A percentile compares a stretch with the other conserved stretches of the same genome.
phyloP scores from a whole-genome alignment of 2,329 filamentous ascomycete species.

The Gaeumannomyces tritici region DNA sequence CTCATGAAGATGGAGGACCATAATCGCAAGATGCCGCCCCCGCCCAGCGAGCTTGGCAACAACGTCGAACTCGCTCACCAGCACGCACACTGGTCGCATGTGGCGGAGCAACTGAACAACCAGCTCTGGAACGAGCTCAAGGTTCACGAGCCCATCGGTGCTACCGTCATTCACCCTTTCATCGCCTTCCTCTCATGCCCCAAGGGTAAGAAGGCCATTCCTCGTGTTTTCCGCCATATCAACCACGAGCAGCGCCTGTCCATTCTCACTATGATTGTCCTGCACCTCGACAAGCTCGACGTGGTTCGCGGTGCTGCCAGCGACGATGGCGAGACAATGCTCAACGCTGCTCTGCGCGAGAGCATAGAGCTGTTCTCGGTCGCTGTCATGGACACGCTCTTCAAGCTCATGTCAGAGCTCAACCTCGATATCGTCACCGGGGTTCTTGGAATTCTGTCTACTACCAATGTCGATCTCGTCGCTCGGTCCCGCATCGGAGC shows the following conservation, averaged over 20 bases:
- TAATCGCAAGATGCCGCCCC: constrained; percentile 64
- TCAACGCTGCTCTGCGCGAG: constrained; percentile 73
- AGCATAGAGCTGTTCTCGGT: constrained; percentile 86
- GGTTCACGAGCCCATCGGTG: constrained; percentile 83
- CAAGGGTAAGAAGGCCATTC: constrained; percentile 94
- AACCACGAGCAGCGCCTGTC: constrained; percentile 89
- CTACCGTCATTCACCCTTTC: constrained; percentile 76
- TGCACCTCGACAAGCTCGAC: constrained; percentile 86
- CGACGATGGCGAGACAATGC: constrained; percentile 57
- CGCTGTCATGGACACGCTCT: constrained; percentile 80
- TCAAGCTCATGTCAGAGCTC: constrained; percentile 84
- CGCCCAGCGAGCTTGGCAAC: constrained; percentile 52
- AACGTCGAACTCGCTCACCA: constrained; percentile 60
- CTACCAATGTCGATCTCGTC: constrained; percentile 75
- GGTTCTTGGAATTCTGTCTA: constrained; percentile 75
- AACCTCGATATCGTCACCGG: constrained; percentile 86
- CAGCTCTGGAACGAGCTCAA: constrained; percentile 81
- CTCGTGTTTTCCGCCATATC: constrained; percentile 88
- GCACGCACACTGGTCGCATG: constrained; percentile 72
- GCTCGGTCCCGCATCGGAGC: constrained; percentile 81
- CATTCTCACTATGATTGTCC: constrained; percentile 88
- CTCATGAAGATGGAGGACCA: constrained; percentile 94
- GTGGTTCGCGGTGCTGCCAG: constrained; percentile 74
- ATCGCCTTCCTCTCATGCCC: constrained; percentile 90
- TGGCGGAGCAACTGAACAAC: constrained; percentile 60